Base-by-base conservation (phyloP, 1,139 yeast species). In the Protomyces pachydermus region DNA sequence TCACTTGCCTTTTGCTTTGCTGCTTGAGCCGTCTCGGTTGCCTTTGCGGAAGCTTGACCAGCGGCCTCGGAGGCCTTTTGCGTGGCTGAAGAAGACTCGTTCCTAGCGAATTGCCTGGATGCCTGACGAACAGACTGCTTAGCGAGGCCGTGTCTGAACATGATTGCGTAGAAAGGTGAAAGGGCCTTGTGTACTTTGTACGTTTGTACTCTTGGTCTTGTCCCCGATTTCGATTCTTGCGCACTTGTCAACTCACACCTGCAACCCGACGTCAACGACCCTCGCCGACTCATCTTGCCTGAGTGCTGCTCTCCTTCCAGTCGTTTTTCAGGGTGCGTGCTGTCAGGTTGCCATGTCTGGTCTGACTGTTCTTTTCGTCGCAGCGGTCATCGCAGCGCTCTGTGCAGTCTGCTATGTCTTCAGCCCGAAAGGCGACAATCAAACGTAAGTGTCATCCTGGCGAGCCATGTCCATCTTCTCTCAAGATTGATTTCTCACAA, bases 301-400 rank as follows among this genome's bases (percentile, higher is more conserved):
- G 20, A 10, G 9, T 16, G n/a, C 8, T 6, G 9, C 45, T 25
- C 23, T 16, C 32, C 14, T 16, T 25, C 16, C 23, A 12, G 25
- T 48, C 32, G 8, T 2, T 28, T 6, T 3, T 8, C 32, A 3
- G 32, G 32, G 32, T 28, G 32, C 4, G 32, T 28, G 9, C 32
- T 28, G 32, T 28, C 32, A 28, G 32, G 32, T 28, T 6, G 1
- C 8, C 8, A 54, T 60, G 60, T 55, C 54, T 8, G 85, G 96
- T 66, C 87, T 85, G 82, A 83, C 89, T 64, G 95, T 90, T 67
- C 78, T 90, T 65, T 79, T 83, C 66, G 88, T 85, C 53, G 79
- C 90, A 66, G 72, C 83, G 42, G 76, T 84, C 65, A 83, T 84
- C n/a, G 85, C 81, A 32, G 84, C 81, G 37, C 74, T 82, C 56